Evolutionary conservation across 176 grass and related monocot species (phyloP), one percentile per base, ranked within the genome.

Genomic region (barley (Hordeum vulgare)): DNA sequence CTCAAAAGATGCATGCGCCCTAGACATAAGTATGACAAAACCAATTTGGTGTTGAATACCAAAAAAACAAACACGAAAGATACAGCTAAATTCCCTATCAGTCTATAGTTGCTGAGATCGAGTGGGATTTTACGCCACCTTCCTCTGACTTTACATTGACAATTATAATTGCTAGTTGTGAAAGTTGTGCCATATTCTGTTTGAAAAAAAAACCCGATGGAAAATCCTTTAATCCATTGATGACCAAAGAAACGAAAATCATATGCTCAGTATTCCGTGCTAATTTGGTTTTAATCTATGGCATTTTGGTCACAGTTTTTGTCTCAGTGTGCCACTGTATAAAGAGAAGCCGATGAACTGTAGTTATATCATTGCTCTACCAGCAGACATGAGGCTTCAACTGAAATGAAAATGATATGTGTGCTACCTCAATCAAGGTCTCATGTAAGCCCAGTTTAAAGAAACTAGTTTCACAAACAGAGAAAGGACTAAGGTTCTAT

Each of bases 121-220:
- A 54, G 21, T 59, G 45, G 71, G 39, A 66, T 34, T 29, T 1
- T 21, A 35, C 7, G 68, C 36, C 40, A 18, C 24, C 40, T 18
- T 70, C 3, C 5, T 76, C 80, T 89, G 23, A 85, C 23, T 80
- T 51, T 61, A 9, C 5, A 61, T 85, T 80, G n/a, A 27, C n/a
- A 29, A 35, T 44, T 29, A 13, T 6, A 54, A 31, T 29, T 64
- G 5, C 18, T 12, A 41, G 2, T 7, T 54, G 1, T 71, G 14
- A 20, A 61, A 77, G 21, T 12, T 68, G 44, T 34, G 61, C 12
- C 2, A 33, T 75, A 45, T 60, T 70, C 7, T 61, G 3, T 76
- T 60, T 27, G 37, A 0, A 29, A 37, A 36, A 1, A 45, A 29
- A 27, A 1, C 11, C 24, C 41, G 35, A 57, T 33, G 27, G 8